phyloP scores from a whole-genome alignment of 1,284 basidiomycete genomes.

The Xerocomus cyaneibrunnescens region DNA sequence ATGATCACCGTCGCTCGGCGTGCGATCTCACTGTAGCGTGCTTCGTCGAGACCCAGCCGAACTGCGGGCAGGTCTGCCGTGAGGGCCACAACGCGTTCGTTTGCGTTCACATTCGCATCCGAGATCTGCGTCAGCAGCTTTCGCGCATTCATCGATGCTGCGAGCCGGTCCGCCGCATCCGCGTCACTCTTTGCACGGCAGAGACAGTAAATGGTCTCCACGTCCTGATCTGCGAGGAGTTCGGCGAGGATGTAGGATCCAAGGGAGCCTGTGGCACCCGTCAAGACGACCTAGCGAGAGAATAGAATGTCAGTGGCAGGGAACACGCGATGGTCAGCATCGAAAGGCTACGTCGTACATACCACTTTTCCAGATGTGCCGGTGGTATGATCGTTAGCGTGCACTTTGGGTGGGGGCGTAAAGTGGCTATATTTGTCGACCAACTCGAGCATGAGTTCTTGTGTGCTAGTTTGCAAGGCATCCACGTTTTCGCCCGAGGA shows the following conservation, averaged over 20 bases:
- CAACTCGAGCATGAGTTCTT: constrained; percentile 25
- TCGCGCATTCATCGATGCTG: constrained; percentile 35
- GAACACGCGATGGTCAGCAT: background rate
- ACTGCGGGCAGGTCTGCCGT: constrained; percentile 44
- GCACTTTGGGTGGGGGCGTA: background rate
- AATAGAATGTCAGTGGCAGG: background rate
- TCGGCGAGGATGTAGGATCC: constrained; percentile 58
- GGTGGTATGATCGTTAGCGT: background rate
- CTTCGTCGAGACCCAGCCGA: constrained; percentile 41
- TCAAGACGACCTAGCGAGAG: constrained; percentile 42
- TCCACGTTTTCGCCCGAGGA: constrained; percentile 14
- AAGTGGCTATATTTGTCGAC: constrained; percentile 30
- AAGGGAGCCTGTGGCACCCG: constrained; percentile 61
- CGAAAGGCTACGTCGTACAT: background rate
- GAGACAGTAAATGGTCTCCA: constrained; percentile 51
- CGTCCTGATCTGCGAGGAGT: constrained; percentile 38
- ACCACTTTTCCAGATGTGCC: constrained; percentile 19
- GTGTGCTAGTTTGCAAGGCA: constrained; percentile 6
- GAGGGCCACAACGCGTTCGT: constrained; percentile 40
- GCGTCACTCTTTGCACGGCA: constrained; percentile 46
- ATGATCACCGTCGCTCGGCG: constrained; percentile 44
- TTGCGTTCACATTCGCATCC: background rate
- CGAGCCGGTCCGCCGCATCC: constrained; percentile 39
- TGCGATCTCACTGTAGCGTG: constrained; percentile 40
- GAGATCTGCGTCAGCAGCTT: constrained; percentile 24